phyloP scores from a whole-genome alignment of 202 grass and related monocot species.

The Hordeum pubiflorum region DNA sequence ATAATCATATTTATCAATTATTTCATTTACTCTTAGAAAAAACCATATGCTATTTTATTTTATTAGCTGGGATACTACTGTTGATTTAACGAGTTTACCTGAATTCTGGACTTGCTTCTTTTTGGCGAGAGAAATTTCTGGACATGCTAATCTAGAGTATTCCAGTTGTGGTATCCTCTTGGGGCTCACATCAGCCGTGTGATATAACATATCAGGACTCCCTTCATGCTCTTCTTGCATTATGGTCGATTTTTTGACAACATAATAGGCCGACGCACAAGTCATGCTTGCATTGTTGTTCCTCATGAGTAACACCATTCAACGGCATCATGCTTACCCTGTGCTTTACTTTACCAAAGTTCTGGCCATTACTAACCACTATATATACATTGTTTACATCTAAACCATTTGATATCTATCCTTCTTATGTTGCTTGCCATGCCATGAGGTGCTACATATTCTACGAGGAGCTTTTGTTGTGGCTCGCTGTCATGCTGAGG shows the following conservation, averaged over 20 bases:
- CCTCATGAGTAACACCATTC: neutral
- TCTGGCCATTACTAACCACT: neutral
- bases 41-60: neutral
- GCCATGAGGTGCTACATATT: neutral
- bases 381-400: neutral
- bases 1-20: too few relatives aligned
- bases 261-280: neutral
- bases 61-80: neutral
- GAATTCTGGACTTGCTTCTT: neutral
- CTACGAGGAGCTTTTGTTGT: neutral
- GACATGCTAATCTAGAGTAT: neutral
- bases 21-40: too few relatives aligned
- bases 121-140: neutral
- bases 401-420: neutral
- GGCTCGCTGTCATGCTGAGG: neutral
- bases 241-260: neutral
- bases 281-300: neutral
- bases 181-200: neutral
- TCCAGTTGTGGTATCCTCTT: neutral
- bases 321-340: neutral
- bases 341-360: neutral
- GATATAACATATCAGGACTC: neutral
- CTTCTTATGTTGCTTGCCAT: neutral
- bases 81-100: neutral
- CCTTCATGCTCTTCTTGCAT: neutral